Evolutionary conservation across 78 protist species (phyloP), one percentile per base, ranked within the genome.

Genomic region (Acrasis kona): DNA sequence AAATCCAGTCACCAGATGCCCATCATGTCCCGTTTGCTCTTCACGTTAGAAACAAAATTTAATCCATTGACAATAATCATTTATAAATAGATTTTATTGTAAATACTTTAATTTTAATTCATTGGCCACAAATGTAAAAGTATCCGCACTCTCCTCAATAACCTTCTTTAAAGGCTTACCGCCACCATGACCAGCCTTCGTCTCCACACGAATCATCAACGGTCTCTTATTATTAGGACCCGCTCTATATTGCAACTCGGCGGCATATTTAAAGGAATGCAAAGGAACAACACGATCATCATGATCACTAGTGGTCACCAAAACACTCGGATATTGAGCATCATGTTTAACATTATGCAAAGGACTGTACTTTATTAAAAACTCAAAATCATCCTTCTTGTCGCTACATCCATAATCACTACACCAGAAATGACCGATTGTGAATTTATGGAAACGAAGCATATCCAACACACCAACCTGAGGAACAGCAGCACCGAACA

Each of bases 221-320:
- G 93, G 93, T 0, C 69, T 70, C 9, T 42, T 27, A 66, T 88
- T 86, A 12, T 72, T 28, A 7, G 77, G 57, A 1, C 34, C 4
- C 7, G 29, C 30, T 3, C 27, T 38, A 65, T 86, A 57, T 81
- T 92, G 94, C 7, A 89, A 50, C 38, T 65, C 68, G 0, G 97
- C 82, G 8, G 79, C 65, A 65, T 39, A 73, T 85, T 93, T 93
- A 87, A 70, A 87, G 0, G 94, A 72, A 85, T 93, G 97, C 1
- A 85, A 61, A n/a, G 97, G 97, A 31, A 85, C 78, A 19, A 93
- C 97, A 35, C 97, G 85, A 81, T 93, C 97, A 65, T 93, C 97
- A 79, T 91, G 95, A 32, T 91, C 95, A 32, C 85, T 94, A 5
- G 95, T 91, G 29, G 35, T 7, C 12, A 88, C 36, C 27, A 93